Evolutionary conservation across 768 basidiomycete species (phyloP).

Genomic region (Calocera viscosa): DNA sequence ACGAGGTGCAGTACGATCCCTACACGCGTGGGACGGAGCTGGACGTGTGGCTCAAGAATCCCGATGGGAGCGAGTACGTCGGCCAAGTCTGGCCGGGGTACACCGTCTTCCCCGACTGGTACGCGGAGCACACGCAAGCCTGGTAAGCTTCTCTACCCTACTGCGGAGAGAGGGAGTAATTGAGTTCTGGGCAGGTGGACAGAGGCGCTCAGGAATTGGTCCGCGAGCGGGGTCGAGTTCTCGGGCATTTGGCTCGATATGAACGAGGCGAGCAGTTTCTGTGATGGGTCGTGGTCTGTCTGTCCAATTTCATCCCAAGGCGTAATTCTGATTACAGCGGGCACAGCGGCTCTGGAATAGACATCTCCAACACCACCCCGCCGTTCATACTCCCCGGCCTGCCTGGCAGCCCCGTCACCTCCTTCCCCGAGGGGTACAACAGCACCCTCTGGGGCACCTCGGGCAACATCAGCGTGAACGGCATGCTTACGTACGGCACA

Average conservation of each 20-base stretch:
- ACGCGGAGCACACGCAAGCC: constrained; percentile 16
- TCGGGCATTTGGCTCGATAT: constrained; percentile 19
- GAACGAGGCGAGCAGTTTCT: background rate
- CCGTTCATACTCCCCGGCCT: constrained; percentile 48
- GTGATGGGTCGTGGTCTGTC: no score
- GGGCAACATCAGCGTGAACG: constrained; percentile 63
- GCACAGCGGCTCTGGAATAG: constrained; percentile 42
- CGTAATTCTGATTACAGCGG: no score
- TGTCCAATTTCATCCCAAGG: no score
- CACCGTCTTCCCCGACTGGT: constrained; percentile 21
- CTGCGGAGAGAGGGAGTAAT: no score
- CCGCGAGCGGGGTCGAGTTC: constrained; percentile 17
- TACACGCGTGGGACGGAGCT: constrained; percentile 22
- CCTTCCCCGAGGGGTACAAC: constrained; percentile 69
- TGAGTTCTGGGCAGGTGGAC: constrained; percentile 15
- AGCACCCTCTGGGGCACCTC: constrained; percentile 50
- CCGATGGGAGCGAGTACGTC: constrained; percentile 22
- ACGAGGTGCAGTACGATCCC: constrained; percentile 13
- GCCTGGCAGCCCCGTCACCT: constrained; percentile 40
- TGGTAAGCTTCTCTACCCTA: background rate
- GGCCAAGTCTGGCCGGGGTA: constrained; percentile 25
- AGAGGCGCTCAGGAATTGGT: constrained; percentile 19
- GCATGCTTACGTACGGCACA: constrained; percentile 40
- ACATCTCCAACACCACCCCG: constrained; percentile 42
- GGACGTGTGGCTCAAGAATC: constrained; percentile 25